phyloP scores from a whole-genome alignment of 2,329 filamentous ascomycete genomes.

The Lachnellula cervina region DNA sequence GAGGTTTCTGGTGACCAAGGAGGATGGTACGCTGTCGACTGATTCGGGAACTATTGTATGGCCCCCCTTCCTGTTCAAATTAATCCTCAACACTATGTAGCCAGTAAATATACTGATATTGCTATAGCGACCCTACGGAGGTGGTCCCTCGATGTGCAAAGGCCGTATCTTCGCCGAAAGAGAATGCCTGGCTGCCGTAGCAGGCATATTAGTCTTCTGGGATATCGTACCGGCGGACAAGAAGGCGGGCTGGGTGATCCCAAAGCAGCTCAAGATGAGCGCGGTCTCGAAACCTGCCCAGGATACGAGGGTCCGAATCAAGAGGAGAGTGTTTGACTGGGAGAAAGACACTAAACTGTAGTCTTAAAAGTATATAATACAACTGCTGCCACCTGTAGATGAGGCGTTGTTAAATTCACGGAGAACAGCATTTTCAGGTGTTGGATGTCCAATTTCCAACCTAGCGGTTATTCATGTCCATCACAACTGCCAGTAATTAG shows the following conservation, averaged over 20 bases:
- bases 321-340: conserved; percentile 32
- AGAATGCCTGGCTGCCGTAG: conserved; percentile 45
- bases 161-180: conserved; percentile 46
- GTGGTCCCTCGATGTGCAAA: conserved; percentile 45
- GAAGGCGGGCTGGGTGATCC: conserved; percentile 44
- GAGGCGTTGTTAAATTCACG: too few relatives aligned
- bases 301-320: conserved; percentile 51
- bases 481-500: too few relatives aligned
- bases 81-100: background rate
- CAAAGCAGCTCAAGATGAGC: conserved; percentile 42
- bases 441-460: too few relatives aligned
- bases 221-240: conserved; percentile 45
- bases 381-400: too few relatives aligned
- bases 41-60: conserved; percentile 38
- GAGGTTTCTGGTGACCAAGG: conserved; percentile 41
- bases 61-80: background rate
- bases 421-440: too few relatives aligned
- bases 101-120: background rate
- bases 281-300: conserved; percentile 46
- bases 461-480: too few relatives aligned
- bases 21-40: conserved; percentile 29
- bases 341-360: conserved; percentile 3
- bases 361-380: too few relatives aligned
- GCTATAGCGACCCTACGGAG: conserved; percentile 39
- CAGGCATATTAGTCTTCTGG: conserved; percentile 51